A percentile compares a stretch with the other conserved stretches of the same genome.
Conservation (phyloP, 495 filamentous ascomycete genomes). For the Hyphodiscus hymeniophilus region DNA sequence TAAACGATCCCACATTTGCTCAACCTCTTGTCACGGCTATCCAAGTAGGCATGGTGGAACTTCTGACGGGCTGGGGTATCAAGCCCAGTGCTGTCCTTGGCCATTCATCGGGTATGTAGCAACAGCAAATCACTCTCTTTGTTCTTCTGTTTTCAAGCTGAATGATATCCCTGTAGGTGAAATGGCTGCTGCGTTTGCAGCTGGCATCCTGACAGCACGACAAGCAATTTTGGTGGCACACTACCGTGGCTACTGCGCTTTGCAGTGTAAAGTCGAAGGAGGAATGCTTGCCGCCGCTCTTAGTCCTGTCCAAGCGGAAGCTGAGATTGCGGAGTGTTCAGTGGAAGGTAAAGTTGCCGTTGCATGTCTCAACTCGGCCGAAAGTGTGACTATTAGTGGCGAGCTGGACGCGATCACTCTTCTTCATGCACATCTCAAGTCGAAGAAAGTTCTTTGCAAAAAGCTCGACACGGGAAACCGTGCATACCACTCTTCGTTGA, state of each 20-base stretch:
- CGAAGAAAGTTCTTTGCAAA: too few relatives aligned
- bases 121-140: background rate
- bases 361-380: conserved; percentile 49
- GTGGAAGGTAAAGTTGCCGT: conserved; percentile 21
- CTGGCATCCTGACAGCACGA: conserved; percentile 41
- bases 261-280: conserved; percentile 18
- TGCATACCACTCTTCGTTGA: conserved; percentile 59
- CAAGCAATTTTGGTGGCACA: conserved; percentile 45
- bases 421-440: too few relatives aligned
- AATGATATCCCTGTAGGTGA: too few relatives aligned
- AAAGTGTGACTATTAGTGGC: conserved; percentile 51
- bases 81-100: conserved; percentile 46
- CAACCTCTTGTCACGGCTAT: conserved; percentile 46
- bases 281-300: conserved; percentile 45
- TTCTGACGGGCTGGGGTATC: conserved; percentile 46
- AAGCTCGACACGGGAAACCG: conserved; percentile 40
- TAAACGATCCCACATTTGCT: conserved; percentile 13
- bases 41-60: conserved; percentile 44
- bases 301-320: conserved; percentile 30
- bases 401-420: conserved; percentile 36
- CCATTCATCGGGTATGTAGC: conserved; percentile 50
- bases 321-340: conserved; percentile 25
- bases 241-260: conserved; percentile 26
- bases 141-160: too few relatives aligned
- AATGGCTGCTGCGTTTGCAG: conserved; percentile 48